Base-by-base conservation (phyloP, 2,329 filamentous ascomycete species). In the Nothophoma quercina region DNA sequence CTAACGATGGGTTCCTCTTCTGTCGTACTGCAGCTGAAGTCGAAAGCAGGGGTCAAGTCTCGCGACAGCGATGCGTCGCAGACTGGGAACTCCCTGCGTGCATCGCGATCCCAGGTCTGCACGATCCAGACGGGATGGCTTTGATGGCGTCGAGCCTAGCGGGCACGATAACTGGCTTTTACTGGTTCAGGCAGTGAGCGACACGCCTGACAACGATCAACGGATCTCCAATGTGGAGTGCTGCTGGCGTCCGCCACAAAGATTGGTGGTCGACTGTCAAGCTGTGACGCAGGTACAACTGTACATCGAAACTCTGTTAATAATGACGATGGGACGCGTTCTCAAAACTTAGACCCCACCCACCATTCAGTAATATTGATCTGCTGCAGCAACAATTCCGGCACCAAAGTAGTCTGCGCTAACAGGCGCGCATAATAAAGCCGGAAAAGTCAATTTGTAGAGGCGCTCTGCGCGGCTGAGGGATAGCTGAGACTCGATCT, bases 71-170 rank as follows among this genome's bases (percentile, higher is more conserved):
- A 51, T 58, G 47, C 32, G 35, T 40, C 33, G 29, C 30, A 54
- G 55, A 58, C 62, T 61, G 52, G 59, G 56, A 39, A 33, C 63
- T 62, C 67, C 64, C 64, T 67, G 65, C 52, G 61, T 54, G 34
- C 59, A 67, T 64, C 59, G 58, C 49, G 55, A 60, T 62, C 43
- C 47, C 41, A 56, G 63, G 65, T 64, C 64, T 64, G 67, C 67
- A 64, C 60, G 64, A 67, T 64, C 63, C 64, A 65, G 64, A 60
- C 63, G 66, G 68, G 66, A 62, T 58, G 67, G 68, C 68, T 71
- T 66, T 60, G 56, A 55, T 63, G 67, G 67, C 64, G 69, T 67
- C 57, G 46, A 61, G 56, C 51, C 64, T 64, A 67, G 62, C 62
- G 62, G 68, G 56, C 62, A 63, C 64, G 62, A 68, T 60, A 60